A percentile compares a stretch with the other conserved stretches of the same genome.
These are phyloP conservation scores for Avena eriantha DNA, from an alignment of 176 grass and related monocot genomes.

Conservation along the genomic window DNA sequence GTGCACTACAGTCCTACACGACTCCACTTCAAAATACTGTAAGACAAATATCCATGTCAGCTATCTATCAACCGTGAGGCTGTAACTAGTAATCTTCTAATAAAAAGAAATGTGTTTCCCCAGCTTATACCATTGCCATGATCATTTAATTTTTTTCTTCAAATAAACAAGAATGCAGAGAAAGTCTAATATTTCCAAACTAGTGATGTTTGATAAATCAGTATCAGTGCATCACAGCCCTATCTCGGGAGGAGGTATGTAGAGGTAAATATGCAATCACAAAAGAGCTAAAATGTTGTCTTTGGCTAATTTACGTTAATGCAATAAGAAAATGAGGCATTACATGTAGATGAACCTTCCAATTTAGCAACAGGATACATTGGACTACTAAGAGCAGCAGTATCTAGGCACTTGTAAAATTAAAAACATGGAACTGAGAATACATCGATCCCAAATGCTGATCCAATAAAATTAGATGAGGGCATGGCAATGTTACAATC, in stretches of 20 bases:
- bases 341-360: background rate
- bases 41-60: background rate
- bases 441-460: background rate
- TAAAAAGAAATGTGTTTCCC: background rate
- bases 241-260: background rate
- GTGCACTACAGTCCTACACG: background rate
- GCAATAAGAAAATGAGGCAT: background rate
- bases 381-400: background rate
- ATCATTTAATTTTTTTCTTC: background rate
- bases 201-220: background rate
- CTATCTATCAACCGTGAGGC: background rate
- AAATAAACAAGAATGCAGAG: background rate
- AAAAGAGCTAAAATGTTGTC: background rate
- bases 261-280: background rate
- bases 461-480: slow-evolving; percentile 9
- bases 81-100: background rate
- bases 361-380: background rate
- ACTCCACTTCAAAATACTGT: background rate
- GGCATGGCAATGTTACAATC: background rate
- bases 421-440: slow-evolving; percentile 10
- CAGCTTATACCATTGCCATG: background rate
- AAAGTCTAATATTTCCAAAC: background rate
- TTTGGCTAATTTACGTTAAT: background rate
- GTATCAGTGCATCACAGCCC: background rate
- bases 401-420: background rate